Evolutionary conservation across 345 rosid species (phyloP).

Genomic region (Salix suchowensis): DNA sequence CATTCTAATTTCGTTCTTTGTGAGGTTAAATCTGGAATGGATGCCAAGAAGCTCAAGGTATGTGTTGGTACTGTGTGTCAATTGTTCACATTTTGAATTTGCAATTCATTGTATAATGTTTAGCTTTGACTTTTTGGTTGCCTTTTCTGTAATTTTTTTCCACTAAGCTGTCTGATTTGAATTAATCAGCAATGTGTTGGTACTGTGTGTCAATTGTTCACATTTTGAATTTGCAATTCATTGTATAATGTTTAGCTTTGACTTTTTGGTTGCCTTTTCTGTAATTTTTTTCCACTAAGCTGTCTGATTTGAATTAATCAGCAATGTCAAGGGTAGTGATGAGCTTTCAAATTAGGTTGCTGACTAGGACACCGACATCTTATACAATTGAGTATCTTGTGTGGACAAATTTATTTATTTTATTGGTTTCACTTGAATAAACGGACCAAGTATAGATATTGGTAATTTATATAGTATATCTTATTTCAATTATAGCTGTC

Average conservation of each 20-base stretch:
- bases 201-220: neutral
- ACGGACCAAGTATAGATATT: neutral
- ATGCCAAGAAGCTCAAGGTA: slow-evolving; percentile 85
- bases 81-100: neutral
- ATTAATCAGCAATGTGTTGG: neutral
- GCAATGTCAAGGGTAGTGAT: neutral
- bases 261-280: neutral
- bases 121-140: neutral
- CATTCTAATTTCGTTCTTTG: slow-evolving; percentile 84
- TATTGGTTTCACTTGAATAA: neutral
- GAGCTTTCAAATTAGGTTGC: neutral
- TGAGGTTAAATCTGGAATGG: slow-evolving; percentile 70
- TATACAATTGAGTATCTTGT: neutral
- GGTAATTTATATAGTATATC: too few relatives aligned
- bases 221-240: neutral
- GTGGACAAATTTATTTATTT: neutral
- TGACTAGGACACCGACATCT: neutral
- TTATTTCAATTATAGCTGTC: too few relatives aligned
- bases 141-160: too few relatives aligned
- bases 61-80: neutral
- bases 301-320: neutral
- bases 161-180: neutral
- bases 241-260: neutral
- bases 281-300: too few relatives aligned
- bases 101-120: neutral